Base-by-base conservation (phyloP, 345 rosid species). In the Boechera stricta region DNA sequence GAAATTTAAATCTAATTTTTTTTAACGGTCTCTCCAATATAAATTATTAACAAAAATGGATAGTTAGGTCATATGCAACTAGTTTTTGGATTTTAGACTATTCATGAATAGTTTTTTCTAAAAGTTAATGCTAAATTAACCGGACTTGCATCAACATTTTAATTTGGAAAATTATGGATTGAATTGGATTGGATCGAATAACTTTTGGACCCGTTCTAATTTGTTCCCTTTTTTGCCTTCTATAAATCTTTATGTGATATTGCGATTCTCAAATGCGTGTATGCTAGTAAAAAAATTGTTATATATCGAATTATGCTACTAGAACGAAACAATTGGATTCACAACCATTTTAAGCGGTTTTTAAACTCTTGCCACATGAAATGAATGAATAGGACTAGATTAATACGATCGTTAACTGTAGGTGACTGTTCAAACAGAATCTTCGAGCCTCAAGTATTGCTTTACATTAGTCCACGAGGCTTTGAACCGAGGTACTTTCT, bases 401-500 rank as follows among this genome's bases (percentile, higher is more conserved):
- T 42, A 54, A 7, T 54, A 53, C 42, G 58, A 45, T 42, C 55
- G 3, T 61, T 11, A 16, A 32, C 57, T 52, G 55, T 69, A 52
- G 36, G 62, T 53, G 21, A 64, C 66, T 64, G 49, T 64, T 71
- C 58, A 71, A 64, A 29, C 28, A 39, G 67, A 64, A 77, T 77
- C 76, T 71, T 71, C 15, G 42, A 11, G 41, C 53, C 33, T 28
- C 11, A 31, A 26, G 5, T 58, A 36, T 28, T 35, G 67, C 51
- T 66, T 66, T 58, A 66, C 55, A 47, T 55, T 64, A 71, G 67
- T 47, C 61, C 35, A 28, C 29, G 53, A 77, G 49, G 66, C 67
- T 64, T 77, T 55, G 24, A 45, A 71, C 60, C 71, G 54, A 56
- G 67, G 67, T 71, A 55, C 72, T 77, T 77, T 77, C 38, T 77